Base-by-base conservation (phyloP, 192 early-diverging fungal genomes). In the Martensiomyces pterosporus region DNA sequence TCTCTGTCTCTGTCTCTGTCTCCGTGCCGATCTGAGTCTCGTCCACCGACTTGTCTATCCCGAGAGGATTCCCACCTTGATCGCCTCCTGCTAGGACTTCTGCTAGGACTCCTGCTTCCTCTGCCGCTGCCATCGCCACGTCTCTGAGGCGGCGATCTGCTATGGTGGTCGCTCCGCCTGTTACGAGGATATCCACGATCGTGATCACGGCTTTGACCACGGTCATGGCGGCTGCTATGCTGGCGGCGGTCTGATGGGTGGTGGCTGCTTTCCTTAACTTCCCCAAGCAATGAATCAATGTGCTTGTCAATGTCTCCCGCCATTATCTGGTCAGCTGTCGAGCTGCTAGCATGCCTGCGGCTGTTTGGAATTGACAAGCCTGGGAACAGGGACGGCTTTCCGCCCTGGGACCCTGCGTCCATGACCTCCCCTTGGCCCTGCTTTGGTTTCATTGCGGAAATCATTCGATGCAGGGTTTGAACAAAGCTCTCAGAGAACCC, bases 401-500 rank as follows among this genome's bases (percentile, higher is more conserved):
- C 76, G 7, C 82, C 84, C 14, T 49, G 49, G 19, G 64, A 60
- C 13, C 63, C 52, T 33, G 61, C 45, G 43, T 42, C 66, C 73
- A 63, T 56, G 67, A 4, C 26, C 2, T 23, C 52, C 3, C 36
- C 52, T 34, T 19, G 40, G 36, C 25, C 53, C 15, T 57, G 60
- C 32, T 79, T 83, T 6, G 88, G 85, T 45, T 82, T 78, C 77
- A 99, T 82, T 8, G 93, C 88, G 10, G 76, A 77, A 40, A 99
- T 93, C 17, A 99, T 77, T 18, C 94, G 81, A 67, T 97, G 85
- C 15, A 99, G 61, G 32, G 80, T 89, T 41, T 81, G 81, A 29
- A 94, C 75, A 49, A 99, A 88, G 0, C 86, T 61, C 13, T 85
- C 85, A 2, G 88, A 80, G 45, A 99, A 93, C 33, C 91, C 93